Evolutionary conservation across 495 filamentous ascomycete species (phyloP), one percentile per base, ranked within the genome.

Genomic region (Oleoguttula mirabilis): DNA sequence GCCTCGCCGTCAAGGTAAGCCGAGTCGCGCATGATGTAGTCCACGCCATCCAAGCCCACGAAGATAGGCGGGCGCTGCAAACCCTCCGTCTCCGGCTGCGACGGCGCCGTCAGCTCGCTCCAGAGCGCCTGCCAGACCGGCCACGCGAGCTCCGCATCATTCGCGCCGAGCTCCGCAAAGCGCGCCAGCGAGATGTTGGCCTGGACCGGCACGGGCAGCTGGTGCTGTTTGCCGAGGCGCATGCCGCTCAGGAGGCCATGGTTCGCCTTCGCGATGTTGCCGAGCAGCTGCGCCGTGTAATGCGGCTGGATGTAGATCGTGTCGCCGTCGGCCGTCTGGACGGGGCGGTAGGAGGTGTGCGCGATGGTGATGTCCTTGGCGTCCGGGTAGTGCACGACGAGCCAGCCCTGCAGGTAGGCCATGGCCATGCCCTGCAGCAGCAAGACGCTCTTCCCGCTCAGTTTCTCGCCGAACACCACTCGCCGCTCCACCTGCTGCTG

Each of bases 301-400:
- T 68, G 68, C 7, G 76, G 77, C 68, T 96, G 90, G 47, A 75
- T 66, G 67, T 84, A 98, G 51, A 77, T 69, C 15, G 67, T 60
- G 10, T 34, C n/a, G 22, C 45, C 45, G 7, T 43, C 24, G 10
- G 38, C 15, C 0, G 39, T 41, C 12, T 32, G 14, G 48, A 94
- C 67, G 1, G 78, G 70, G 10, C 76, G 70, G 60, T 94, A 98
- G 48, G 80, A 75, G 30, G 84, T 90, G 48, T 78, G 69, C 27
- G 72, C 85, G 42, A 74, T 80, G 36, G 77, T 78, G 41, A 95
- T 66, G 36, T 94, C 88, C 55, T 84, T 80, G 38, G 88, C 82
- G 58, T 98, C 87, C n/a, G 90, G 88, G 38, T 95, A 71, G 49
- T 82, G 78, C 39, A 98, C 68, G 10, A 96, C 88, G 23, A 93